Evolutionary conservation across 2,329 filamentous ascomycete species (phyloP), one percentile per base, ranked within the genome.

Genomic region (Penicillium fuscoglaucum): DNA sequence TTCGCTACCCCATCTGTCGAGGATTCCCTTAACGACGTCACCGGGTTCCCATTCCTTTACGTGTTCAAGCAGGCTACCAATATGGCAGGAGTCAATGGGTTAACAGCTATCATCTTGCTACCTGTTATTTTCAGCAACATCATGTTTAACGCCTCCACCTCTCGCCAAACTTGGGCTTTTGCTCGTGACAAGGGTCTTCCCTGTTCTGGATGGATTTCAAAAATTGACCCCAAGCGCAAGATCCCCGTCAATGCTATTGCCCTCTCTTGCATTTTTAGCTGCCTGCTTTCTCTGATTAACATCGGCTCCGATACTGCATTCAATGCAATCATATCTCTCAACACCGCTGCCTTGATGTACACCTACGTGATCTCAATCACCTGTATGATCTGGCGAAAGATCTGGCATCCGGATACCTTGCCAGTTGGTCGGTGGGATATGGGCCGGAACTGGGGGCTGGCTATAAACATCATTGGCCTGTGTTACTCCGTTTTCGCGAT

Each of bases 311-410:
- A 74, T 3, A 75, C 78, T 17, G 82, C 82, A 5, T 81, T 84
- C 66, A 81, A 82, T 64, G 80, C 78, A 51, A 80, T 84, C 57
- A 76, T 79, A 19, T 83, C 80, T 3, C 72, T 85, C 1, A 76
- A 76, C 26, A 73, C 78, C 24, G 77, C 75, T 12, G 77, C 79
- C 0, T 70, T 83, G 31, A 74, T 83, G 48, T 77, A 74, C 37
- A 82, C 80, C 6, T 84, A 84, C 62, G 75, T 81, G 52, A 74
- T 81, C 39, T 79, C 79, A 19, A 79, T 82, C 54, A 68, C 71
- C 15, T 80, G 76, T 56, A 67, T 83, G 12, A 71, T 82, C 51
- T 74, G 73, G 57, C 72, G 76, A 17, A 76, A 78, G 24, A 64
- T 80, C 28, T 67, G 69, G 19, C 68, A 70, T 15, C 65, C 66